Percentiles rank a stretch among this genome's conserved stretches.
These are phyloP conservation scores for Boletales sp. DNA, from an alignment of 768 basidiomycete genomes.

Conservation along the genomic window DNA sequence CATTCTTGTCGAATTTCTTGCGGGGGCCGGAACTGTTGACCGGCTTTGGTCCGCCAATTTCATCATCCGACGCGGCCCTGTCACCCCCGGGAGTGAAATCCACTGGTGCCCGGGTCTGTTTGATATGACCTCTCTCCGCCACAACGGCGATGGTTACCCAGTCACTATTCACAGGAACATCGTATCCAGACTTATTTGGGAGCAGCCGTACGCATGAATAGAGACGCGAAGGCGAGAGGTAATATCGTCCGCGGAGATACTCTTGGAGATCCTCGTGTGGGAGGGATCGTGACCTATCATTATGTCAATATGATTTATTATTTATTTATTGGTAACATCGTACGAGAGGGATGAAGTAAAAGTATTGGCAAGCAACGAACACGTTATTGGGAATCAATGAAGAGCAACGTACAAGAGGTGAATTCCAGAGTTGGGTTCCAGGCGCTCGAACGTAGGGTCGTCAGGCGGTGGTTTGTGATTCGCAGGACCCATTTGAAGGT, in stretches of 20 bases:
- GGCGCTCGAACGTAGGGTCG: conserved; percentile 69
- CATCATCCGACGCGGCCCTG: conserved; percentile 35
- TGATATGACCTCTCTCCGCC: conserved; percentile 82
- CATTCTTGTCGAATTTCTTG: conserved; percentile 16
- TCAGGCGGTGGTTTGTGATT: conserved; percentile 68
- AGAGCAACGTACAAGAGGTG: conserved; percentile 61
- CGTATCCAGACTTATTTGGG: conserved; percentile 79
- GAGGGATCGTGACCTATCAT: conserved; percentile 63
- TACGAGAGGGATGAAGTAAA: background rate
- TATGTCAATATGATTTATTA: conserved; percentile 7
- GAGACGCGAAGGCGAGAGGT: conserved; percentile 81
- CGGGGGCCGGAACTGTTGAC: background rate
- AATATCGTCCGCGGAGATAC: conserved; percentile 79
- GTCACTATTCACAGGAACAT: conserved; percentile 88
- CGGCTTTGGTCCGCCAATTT: conserved; percentile 8
- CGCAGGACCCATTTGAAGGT: conserved; percentile 71
- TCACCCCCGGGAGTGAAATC: conserved; percentile 43
- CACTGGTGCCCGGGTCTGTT: conserved; percentile 66
- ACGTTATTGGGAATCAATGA: background rate
- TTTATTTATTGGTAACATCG: conserved; percentile 1
- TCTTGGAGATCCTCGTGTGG: conserved; percentile 77
- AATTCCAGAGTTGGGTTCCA: conserved; percentile 93
- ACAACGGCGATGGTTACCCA: conserved; percentile 97
- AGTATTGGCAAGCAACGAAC: background rate
- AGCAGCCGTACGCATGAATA: conserved; percentile 82